These are phyloP conservation scores for Colletotrichum simmondsii DNA, from an alignment of 2,329 filamentous ascomycete genomes.

Conservation along the genomic window DNA sequence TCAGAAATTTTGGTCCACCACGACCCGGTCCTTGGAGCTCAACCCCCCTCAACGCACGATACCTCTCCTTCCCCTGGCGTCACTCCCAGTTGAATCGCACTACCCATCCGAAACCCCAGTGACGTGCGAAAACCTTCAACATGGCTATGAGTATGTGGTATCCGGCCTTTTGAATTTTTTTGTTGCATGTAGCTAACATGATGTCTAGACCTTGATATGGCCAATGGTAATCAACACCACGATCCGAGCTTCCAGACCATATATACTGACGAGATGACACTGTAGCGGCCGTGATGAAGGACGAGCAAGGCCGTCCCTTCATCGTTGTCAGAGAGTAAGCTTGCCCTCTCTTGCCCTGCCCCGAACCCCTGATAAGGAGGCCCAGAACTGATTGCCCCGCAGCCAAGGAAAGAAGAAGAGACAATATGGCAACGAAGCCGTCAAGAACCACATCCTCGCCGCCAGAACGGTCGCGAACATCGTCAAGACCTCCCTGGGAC, in stretches of 20 bases:
- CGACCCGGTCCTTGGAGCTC: constrained; percentile 33
- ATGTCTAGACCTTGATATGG: constrained; percentile 79
- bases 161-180: background rate
- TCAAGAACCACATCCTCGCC: constrained; percentile 98
- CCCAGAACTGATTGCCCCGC: constrained; percentile 38
- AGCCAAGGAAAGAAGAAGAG: constrained; percentile 98
- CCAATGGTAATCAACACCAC: constrained; percentile 72
- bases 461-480: constrained; percentile 96
- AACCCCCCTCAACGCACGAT: constrained; percentile 34
- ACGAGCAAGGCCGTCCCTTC: constrained; percentile 96
- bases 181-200: constrained; percentile 46
- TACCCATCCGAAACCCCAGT: background rate
- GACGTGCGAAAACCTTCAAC: constrained; percentile 33
- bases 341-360: constrained; percentile 13
- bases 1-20: constrained; percentile 39
- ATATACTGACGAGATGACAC: constrained; percentile 32
- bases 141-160: constrained; percentile 41
- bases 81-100: constrained; percentile 29
- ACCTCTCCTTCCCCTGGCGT: constrained; percentile 24
- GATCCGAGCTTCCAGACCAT: constrained; percentile 26
- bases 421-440: constrained; percentile 94
- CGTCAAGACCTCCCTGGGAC: constrained; percentile 95
- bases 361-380: constrained; percentile 7
- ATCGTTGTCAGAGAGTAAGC: constrained; percentile 97
- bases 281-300: constrained; percentile 83